Conservation (phyloP, 805 yeast species). For the Wickerhamiella azymoides region DNA sequence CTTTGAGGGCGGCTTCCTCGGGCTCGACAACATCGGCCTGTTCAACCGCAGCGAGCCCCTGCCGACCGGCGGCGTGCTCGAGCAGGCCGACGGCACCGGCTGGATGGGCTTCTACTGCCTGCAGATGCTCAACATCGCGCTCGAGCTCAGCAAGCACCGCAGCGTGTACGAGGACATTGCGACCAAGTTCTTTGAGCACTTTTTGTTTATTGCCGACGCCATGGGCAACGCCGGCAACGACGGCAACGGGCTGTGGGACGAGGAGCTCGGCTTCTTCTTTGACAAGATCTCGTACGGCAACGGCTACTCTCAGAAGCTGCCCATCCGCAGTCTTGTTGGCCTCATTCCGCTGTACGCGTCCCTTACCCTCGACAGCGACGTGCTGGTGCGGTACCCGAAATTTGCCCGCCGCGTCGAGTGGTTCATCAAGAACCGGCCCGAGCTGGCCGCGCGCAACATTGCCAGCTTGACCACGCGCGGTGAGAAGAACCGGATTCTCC, state of each 20-base stretch:
- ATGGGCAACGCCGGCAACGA: conserved; percentile 50
- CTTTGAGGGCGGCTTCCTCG: conserved; percentile 88
- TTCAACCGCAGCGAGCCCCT: conserved; percentile 86
- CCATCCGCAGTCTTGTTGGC: conserved; percentile 82
- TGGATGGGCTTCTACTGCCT: conserved; percentile 93
- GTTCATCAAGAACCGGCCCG: conserved; percentile 59
- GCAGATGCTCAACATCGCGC: conserved; percentile 83
- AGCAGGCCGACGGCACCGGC: conserved; percentile 92
- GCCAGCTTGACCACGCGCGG: conserved; percentile 67
- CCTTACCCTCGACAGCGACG: conserved; percentile 73
- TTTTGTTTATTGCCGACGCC: conserved; percentile 81
- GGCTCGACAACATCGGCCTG: conserved; percentile 83
- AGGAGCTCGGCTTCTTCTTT: conserved; percentile 73
- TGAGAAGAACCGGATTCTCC: conserved; percentile 63
- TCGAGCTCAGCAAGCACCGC: conserved; percentile 74
- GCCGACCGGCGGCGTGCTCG: conserved; percentile 82
- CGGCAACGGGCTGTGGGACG: conserved; percentile 73
- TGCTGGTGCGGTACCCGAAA: conserved; percentile 61
- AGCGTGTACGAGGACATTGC: conserved; percentile 88
- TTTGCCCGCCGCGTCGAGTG: conserved; percentile 74
- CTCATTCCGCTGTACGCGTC: conserved; percentile 84
- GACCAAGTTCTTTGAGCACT: conserved; percentile 86
- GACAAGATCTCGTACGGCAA: conserved; percentile 80
- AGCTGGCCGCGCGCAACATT: conserved; percentile 65
- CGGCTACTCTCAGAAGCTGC: conserved; percentile 49